Conservation (phyloP, 805 yeast genomes). For the Sugiyamaella lignohabitans region DNA sequence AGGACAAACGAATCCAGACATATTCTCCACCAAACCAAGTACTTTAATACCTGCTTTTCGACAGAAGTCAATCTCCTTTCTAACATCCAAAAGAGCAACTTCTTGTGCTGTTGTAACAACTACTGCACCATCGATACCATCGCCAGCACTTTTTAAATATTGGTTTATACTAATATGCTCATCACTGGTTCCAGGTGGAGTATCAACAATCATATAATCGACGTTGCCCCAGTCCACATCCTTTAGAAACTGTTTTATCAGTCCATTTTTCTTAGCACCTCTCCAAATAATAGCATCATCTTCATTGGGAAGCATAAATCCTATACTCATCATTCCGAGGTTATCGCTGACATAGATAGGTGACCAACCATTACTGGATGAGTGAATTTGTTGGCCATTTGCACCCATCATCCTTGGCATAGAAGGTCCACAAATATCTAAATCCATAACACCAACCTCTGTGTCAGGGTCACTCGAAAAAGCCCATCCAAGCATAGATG, state of each 20-base stretch:
- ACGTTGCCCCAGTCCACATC: conserved; percentile 89
- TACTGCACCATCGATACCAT: conserved; percentile 78
- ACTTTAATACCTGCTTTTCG: conserved; percentile 80
- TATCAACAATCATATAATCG: conserved; percentile 85
- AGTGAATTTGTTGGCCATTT: conserved; percentile 75
- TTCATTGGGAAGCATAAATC: conserved; percentile 86
- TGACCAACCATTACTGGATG: conserved; percentile 90
- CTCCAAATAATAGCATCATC: conserved; percentile 97
- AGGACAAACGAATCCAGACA: conserved; percentile 99
- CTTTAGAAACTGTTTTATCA: conserved; percentile 86
- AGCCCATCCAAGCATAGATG: conserved; percentile 96
- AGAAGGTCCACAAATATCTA: conserved; percentile 97
- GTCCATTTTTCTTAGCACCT: conserved; percentile 90
- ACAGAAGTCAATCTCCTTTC: conserved; percentile 95
- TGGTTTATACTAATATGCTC: conserved; percentile 89
- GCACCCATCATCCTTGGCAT: conserved; percentile 93
- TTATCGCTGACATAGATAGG: conserved; percentile 96
- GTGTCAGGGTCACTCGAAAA: conserved; percentile 64
- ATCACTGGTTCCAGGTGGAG: conserved; percentile 98
- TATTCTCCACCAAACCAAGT: conserved; percentile 89
- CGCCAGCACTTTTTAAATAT: conserved; percentile 77
- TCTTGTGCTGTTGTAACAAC: conserved; percentile 97
- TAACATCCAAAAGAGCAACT: conserved; percentile 87
- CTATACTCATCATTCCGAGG: conserved; percentile 91
- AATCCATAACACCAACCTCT: conserved; percentile 94